Base-by-base conservation (phyloP, 106 monocot species). In the Triglochin maritima region DNA sequence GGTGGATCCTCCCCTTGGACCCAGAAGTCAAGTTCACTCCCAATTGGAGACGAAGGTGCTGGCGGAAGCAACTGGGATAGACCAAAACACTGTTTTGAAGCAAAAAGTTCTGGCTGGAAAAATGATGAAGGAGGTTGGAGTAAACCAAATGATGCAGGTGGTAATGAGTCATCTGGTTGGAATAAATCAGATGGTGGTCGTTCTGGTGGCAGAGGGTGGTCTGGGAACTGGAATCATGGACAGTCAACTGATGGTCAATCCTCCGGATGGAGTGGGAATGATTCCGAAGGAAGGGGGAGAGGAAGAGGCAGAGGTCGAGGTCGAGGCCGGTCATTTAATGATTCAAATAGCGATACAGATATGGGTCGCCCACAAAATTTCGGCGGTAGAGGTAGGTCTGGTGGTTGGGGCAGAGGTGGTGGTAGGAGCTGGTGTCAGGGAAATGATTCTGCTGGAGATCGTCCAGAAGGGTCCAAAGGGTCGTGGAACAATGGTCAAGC, bases 181-280 rank as follows among this genome's bases (percentile, higher is more conserved):
- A 67, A 53, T 2, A 10, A 17, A 53, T 42, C 67, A 67, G 52
- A 53, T 54, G 53, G 53, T 17, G 29, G 3, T 4, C 52, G 47
- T 53, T 51, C 52, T 42, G 53, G 53, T 54, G 64, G 49, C 14
- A 49, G 64, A n/a, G 64, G 49, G 47, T 49, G 15, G n/a, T 64
- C 64, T 48, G 49, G 67, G 12, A 54, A 54, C 9, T 51, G 67
- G 52, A 52, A 43, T 12, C 53, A 41, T 42, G 67, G 67, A 67
- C 52, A 13, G 7, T 0, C 43, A 11, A 41, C 53, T 67, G 43
- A 41, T 16, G 53, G 67, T 60, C 17, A 55, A n/a, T 55, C 55
- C 11, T 55, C 55, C 5, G 55, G 14, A 55, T 55, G 55, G 55
- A 55, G 17, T 42, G 59, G 59, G 41, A 60, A 42, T 6, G 13